Evolutionary conservation across 2,329 filamentous ascomycete genomes (phyloP).

Genomic region (Ascochyta fabae): DNA sequence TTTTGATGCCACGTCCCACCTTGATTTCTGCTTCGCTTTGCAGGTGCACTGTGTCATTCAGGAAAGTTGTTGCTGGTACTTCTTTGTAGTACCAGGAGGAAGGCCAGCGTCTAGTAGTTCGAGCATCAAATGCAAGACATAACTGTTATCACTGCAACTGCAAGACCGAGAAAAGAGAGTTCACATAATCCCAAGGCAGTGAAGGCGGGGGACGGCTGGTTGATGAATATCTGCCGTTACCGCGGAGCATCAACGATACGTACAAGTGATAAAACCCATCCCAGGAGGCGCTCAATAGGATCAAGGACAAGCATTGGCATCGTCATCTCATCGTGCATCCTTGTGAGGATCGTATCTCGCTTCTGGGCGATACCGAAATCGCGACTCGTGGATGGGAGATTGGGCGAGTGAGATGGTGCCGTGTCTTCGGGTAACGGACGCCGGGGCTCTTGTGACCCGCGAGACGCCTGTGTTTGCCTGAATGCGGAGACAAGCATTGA

Average conservation of each 20-base stretch:
- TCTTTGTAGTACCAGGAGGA: too few relatives aligned
- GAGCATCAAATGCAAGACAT: too few relatives aligned
- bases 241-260: neutral
- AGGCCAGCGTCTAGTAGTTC: too few relatives aligned
- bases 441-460: slow-evolving; percentile 4
- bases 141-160: too few relatives aligned
- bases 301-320: slow-evolving; percentile 7
- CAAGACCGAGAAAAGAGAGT: too few relatives aligned
- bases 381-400: neutral
- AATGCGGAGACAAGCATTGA: slow-evolving; percentile 12
- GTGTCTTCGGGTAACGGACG: neutral
- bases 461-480: neutral
- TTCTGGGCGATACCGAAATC: neutral
- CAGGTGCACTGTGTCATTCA: too few relatives aligned
- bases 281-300: neutral
- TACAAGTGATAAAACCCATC: neutral
- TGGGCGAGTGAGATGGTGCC: neutral
- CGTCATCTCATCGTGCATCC: slow-evolving; percentile 5
- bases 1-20: too few relatives aligned
- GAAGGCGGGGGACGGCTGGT: too few relatives aligned
- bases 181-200: neutral
- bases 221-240: neutral
- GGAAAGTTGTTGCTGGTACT: too few relatives aligned
- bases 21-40: too few relatives aligned
- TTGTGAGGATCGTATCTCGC: slow-evolving; percentile 1